Evolutionary conservation across 352 stramenopile genomes (phyloP), one percentile per base, ranked within the genome.

Genomic region (Globisporangium cylindrosporum): DNA sequence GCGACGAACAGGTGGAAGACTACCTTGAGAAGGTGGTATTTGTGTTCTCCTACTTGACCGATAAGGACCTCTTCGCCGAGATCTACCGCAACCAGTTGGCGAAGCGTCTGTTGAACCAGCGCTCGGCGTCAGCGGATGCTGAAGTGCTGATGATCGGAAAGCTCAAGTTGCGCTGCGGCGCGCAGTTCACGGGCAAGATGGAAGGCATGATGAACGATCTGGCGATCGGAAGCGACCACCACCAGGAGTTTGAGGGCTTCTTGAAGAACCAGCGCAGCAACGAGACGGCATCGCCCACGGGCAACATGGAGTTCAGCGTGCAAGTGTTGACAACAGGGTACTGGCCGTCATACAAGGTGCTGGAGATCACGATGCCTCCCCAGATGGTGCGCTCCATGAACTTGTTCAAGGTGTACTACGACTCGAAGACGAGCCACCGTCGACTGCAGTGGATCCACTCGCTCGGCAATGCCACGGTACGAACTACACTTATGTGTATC

Each of bases 141-240:
- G 98, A 99, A 76, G 96, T 98, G 75, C 83, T 98, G 24, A 99
- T 99, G 97, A 99, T 99, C 75, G 93, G 93, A 62, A 99, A 99
- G 81, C 85, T 99, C 25, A 99, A 99, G 84, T 83, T 99, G 59
- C 90, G 97, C 56, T 99, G 97, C 73, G 98, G 98, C 72, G 97
- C 97, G 12, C 97, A 99, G 79, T 99, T 99, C 74, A 99, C 98
- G 29, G 97, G 94, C 38, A 97, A 98, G 81, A 99, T 99, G 97
- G 98, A 99, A 80, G 98, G 98, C 70, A 99, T 99, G 98, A 92
- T 99, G 77, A 99, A 98, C 75, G 98, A 99, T 74, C 72, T 99
- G 69, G 91, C 95, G 20, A 98, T 99, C 51, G 97, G 97, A 48
- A 97, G 82, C 66, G 97, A 99, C 62, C 96, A 99, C 75, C 95